Base-by-base conservation (phyloP, 306 rosid species). In the Castanospermum australe region DNA sequence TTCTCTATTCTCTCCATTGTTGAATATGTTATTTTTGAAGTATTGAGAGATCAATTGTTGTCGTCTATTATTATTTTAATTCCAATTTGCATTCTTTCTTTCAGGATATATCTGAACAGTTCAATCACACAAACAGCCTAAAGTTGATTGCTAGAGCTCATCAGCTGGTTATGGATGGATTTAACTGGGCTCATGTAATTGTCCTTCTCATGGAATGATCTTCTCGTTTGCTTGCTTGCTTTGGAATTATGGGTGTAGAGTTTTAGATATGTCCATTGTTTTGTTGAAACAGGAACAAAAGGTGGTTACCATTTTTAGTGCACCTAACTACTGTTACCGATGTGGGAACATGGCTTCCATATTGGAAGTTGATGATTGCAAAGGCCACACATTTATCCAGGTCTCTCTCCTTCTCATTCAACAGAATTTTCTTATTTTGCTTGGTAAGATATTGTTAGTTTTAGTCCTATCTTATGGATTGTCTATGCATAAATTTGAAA, bases 311-410 rank as follows among this genome's bases (percentile, higher is more conserved):
- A 96, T 96, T 76, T 96, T 96, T 74, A 96, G 99, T 71, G 99
- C 99, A 42, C 99, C 99, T 21, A 96, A 96, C 86, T 96, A 96
- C 77, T 96, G 99, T 81, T 96, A 96, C 79, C 96, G 99, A 66
- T 96, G 99, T 76, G 99, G 99, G 75, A 96, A 96, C 92, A 96
- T 96, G 98, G 99, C 99, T 73, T 96, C 99, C 59, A 94, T 96
- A 78, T 88, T 96, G 85, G 99, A 96, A 86, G 99, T 96, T 17
- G 99, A 96, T 71, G 99, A 96, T 90, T 89, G 96, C 96, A 85
- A 82, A 84, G 86, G 86, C 78, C 99, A 96, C 87, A 93, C 97
- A 62, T 96, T 96, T 86, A 93, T 96, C 78, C 99, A 96, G 99
- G 99, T 95, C 74, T 60, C n/a, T 81, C 81, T 45, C 30, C 77